A percentile compares a stretch with the other conserved stretches of the same genome.
These are phyloP conservation scores for Epichloe gansuensis DNA, from an alignment of 2,329 filamentous ascomycete genomes.

Conservation along the genomic window DNA sequence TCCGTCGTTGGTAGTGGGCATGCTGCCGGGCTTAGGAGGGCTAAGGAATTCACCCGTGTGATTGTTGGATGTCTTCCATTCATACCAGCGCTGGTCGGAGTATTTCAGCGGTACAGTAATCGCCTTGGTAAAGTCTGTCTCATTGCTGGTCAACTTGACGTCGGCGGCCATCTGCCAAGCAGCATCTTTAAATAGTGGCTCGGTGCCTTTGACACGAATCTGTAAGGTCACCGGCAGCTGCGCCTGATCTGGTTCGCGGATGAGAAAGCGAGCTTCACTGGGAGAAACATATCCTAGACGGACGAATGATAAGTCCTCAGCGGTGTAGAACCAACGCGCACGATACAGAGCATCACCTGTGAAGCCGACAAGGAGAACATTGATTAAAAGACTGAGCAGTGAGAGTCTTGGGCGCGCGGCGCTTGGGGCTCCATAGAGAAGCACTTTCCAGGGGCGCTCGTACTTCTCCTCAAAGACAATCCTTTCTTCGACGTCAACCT, in stretches of 20 bases:
- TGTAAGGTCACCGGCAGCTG: constrained; percentile 68
- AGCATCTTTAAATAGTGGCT: constrained; percentile 40
- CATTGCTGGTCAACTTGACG: constrained; percentile 54
- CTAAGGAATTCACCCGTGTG: constrained; percentile 72
- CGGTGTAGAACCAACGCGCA: constrained; percentile 56
- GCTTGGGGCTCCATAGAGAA: constrained; percentile 67
- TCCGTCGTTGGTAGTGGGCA: constrained; percentile 46
- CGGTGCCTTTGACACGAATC: constrained; percentile 42
- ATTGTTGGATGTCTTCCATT: constrained; percentile 79
- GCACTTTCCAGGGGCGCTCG: constrained; percentile 45
- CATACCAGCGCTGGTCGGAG: constrained; percentile 61
- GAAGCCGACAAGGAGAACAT: constrained; percentile 55
- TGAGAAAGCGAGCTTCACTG: constrained; percentile 63
- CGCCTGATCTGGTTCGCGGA: constrained; percentile 68
- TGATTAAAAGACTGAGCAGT: constrained; percentile 57
- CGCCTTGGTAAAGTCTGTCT: constrained; percentile 71
- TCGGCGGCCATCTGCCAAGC: constrained; percentile 57
- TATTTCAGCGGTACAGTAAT: constrained; percentile 53
- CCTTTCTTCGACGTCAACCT: constrained; percentile 52
- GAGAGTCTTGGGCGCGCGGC: constrained; percentile 56
- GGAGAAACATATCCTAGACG: constrained; percentile 80
- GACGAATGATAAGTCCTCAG: constrained; percentile 69
- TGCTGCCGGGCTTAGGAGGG: constrained; percentile 57
- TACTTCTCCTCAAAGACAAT: constrained; percentile 46
- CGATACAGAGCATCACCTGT: constrained; percentile 69